Evolutionary conservation across 129 eudicot species (phyloP).

Genomic region (Pittosporum tobira): DNA sequence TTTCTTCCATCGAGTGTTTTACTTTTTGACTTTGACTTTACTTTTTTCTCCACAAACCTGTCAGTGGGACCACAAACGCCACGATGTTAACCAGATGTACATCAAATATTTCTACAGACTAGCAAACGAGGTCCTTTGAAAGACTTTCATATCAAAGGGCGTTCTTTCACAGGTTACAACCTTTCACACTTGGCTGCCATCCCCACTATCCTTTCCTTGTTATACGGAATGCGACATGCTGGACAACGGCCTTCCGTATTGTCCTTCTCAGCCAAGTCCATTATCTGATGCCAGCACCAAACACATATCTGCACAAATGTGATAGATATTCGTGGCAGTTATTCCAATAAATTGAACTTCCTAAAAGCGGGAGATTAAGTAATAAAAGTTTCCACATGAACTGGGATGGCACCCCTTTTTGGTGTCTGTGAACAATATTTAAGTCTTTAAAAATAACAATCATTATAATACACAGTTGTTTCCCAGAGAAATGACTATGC

Average conservation of each 20-base stretch:
- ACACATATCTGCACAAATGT: constrained; percentile 67
- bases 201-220: constrained; percentile 95
- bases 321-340: background rate
- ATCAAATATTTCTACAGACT: background rate
- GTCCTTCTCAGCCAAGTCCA: constrained; percentile 99
- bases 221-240: constrained; percentile 90
- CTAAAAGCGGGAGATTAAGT: too few relatives aligned
- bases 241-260: constrained; percentile 94
- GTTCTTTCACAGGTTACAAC: constrained; percentile 25
- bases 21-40: constrained; percentile 67
- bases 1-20: constrained; percentile 79
- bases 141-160: background rate
- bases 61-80: constrained; percentile 4
- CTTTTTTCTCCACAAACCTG: constrained; percentile 83
- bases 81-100: background rate
- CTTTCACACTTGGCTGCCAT: constrained; percentile 70
- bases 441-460: too few relatives aligned
- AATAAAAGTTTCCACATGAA: too few relatives aligned
- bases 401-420: background rate
- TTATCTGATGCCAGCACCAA: constrained; percentile 99
- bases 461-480: too few relatives aligned
- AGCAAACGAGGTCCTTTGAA: background rate
- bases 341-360: background rate
- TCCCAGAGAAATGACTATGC: too few relatives aligned
- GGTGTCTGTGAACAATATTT: too few relatives aligned